Conservation (phyloP, 129 eudicot genomes). For the Chrysanthemum lavandulifolium region DNA sequence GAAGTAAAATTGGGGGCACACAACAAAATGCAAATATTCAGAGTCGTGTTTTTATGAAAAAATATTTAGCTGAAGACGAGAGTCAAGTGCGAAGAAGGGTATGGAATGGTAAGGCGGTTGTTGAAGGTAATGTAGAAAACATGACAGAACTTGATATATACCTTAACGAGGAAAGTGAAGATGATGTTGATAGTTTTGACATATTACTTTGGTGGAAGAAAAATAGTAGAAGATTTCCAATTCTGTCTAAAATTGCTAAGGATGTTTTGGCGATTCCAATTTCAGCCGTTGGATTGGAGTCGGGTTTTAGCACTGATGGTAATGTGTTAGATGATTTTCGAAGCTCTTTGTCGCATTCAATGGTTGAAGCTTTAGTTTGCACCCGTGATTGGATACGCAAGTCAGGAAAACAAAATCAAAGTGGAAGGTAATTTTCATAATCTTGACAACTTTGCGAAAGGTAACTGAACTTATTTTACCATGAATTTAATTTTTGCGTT, state of each 20-base stretch:
- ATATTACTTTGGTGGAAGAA: conserved; percentile 10
- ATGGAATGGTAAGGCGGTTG: background rate
- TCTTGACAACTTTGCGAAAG: conserved; percentile 17
- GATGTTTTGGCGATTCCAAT: conserved; percentile 19
- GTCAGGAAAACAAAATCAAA: conserved; percentile 6
- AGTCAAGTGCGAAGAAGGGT: background rate
- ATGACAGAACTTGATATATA: conserved; percentile 12
- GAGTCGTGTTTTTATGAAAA: background rate
- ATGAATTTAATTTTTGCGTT: background rate
- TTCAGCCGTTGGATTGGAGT: conserved; percentile 6
- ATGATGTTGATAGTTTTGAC: background rate
- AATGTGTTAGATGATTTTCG: conserved; percentile 9
- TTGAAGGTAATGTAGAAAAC: conserved; percentile 3
- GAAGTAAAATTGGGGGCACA: background rate
- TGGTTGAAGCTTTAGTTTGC: conserved; percentile 16
- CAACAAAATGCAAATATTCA: conserved; percentile 6
- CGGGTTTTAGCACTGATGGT: background rate
- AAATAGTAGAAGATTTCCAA: conserved; percentile 1
- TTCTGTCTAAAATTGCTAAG: conserved; percentile 24
- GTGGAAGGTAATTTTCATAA: background rate
- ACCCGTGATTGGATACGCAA: conserved; percentile 15
- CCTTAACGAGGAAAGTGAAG: background rate
- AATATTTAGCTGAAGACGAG: conserved; percentile 2
- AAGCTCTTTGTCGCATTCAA: conserved; percentile 15
- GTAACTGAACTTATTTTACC: background rate